phyloP scores from a whole-genome alignment of 805 yeast genomes.

The Ogataea nakhonphanomensis region DNA sequence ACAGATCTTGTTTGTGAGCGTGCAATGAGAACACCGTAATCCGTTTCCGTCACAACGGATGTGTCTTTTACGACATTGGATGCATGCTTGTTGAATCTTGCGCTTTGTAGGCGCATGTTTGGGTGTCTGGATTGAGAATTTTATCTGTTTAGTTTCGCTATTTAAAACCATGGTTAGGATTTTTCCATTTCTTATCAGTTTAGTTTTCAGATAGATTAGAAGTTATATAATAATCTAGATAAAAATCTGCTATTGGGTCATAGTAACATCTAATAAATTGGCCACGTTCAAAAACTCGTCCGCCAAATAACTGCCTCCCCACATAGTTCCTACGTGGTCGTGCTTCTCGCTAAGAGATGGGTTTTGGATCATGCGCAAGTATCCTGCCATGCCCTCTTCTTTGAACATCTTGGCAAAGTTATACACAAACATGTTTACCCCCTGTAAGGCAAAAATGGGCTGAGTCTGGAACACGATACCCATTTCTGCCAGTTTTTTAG shows the following conservation, averaged over 20 bases:
- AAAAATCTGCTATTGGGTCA: background rate
- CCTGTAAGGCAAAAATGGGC: conserved; percentile 54
- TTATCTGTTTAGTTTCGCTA: conserved; percentile 15
- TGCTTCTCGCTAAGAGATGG: conserved; percentile 14
- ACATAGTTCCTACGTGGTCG: conserved; percentile 21
- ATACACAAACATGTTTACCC: conserved; percentile 50
- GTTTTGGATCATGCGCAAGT: conserved; percentile 14
- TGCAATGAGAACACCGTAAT: conserved; percentile 61
- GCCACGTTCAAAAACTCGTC: conserved; percentile 22
- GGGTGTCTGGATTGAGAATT: conserved; percentile 12
- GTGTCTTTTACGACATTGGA: conserved; percentile 63
- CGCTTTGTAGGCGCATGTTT: conserved; percentile 1
- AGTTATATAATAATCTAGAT: background rate
- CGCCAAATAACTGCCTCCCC: conserved; percentile 22
- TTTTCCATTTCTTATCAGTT: background rate
- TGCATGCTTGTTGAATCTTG: conserved; percentile 36
- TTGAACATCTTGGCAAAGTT: conserved; percentile 49
- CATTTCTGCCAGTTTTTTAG: conserved; percentile 50
- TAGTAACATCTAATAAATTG: conserved; percentile 16
- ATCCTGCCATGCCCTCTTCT: conserved; percentile 51
- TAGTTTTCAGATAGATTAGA: background rate
- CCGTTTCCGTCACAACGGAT: conserved; percentile 66
- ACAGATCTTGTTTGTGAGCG: conserved; percentile 51
- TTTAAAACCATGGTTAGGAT: conserved; percentile 8
- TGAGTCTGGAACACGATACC: conserved; percentile 52